phyloP scores from a whole-genome alignment of 495 filamentous ascomycete species.

The Tetracladium marchalianum region DNA sequence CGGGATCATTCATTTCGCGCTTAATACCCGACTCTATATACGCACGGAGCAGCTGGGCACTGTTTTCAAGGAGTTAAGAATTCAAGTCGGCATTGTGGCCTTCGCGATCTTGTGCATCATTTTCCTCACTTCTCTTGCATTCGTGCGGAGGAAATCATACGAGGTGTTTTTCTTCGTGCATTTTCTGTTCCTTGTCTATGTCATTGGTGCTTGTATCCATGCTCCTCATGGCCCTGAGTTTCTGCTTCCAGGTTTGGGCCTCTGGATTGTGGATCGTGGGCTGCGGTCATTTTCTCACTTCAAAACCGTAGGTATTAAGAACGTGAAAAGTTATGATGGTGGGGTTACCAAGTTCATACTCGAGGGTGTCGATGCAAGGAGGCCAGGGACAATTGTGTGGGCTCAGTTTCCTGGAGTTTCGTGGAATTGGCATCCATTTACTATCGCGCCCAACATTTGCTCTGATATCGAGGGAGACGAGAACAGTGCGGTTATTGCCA shows the following conservation, averaged over 20 bases:
- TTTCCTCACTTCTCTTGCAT: constrained; percentile 4
- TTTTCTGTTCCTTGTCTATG: constrained; percentile 14
- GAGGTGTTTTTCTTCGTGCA: constrained; percentile 18
- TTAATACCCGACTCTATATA: constrained; percentile 10
- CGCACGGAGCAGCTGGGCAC: constrained; percentile 6
- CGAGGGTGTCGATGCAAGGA: background rate
- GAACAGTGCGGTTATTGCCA: constrained; percentile 6
- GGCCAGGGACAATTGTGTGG: constrained; percentile 16
- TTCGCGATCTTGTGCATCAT: constrained; percentile 4
- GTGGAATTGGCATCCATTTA: constrained; percentile 19
- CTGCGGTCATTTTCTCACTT: constrained; percentile 13
- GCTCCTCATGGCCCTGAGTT: constrained; percentile 12
- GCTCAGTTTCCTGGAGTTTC: constrained; percentile 13
- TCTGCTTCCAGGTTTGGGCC: constrained; percentile 10
- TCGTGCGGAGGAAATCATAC: constrained; percentile 9
- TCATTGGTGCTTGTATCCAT: constrained; percentile 11
- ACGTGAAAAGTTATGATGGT: constrained; percentile 1
- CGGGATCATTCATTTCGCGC: constrained; percentile 14
- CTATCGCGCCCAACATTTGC: constrained; percentile 14
- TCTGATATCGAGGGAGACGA: too few relatives aligned
- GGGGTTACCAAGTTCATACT: constrained; percentile 14
- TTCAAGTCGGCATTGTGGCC: constrained; percentile 12
- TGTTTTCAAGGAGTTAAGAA: background rate
- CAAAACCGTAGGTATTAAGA: background rate
- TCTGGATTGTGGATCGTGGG: constrained; percentile 14